A percentile compares a stretch with the other conserved stretches of the same genome.
Conservation (phyloP, 371 early-diverging fungal genomes). For the Mucor racemosus region DNA sequence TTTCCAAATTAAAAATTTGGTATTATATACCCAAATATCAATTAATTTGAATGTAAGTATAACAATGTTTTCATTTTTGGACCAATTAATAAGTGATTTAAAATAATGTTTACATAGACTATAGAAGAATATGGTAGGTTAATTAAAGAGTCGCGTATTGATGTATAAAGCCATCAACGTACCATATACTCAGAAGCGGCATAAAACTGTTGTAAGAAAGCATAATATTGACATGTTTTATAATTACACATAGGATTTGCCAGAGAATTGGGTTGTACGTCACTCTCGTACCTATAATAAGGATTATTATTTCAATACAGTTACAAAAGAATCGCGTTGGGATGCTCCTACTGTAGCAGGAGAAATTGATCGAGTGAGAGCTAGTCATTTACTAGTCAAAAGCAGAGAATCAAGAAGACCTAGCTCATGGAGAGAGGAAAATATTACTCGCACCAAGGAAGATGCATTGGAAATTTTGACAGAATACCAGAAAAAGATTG, state of each 20-base stretch:
- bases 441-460: constrained; percentile 85
- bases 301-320: constrained; percentile 87
- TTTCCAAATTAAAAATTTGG: neutral
- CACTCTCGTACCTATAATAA: constrained; percentile 71
- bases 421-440: constrained; percentile 87
- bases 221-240: neutral
- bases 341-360: constrained; percentile 65
- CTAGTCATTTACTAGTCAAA: constrained; percentile 92
- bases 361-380: constrained; percentile 66
- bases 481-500: constrained; percentile 63
- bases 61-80: neutral
- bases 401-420: constrained; percentile 88
- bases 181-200: neutral
- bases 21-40: neutral
- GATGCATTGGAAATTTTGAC: constrained; percentile 80
- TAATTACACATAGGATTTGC: constrained; percentile 46
- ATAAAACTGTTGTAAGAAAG: neutral
- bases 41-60: neutral
- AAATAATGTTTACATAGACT: neutral
- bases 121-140: neutral
- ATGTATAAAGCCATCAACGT: neutral
- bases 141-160: neutral
- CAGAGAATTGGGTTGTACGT: constrained; percentile 78
- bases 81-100: neutral
- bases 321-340: constrained; percentile 84